Conservation (phyloP, 2,329 filamentous ascomycete species). For the Xylaria sp. region DNA sequence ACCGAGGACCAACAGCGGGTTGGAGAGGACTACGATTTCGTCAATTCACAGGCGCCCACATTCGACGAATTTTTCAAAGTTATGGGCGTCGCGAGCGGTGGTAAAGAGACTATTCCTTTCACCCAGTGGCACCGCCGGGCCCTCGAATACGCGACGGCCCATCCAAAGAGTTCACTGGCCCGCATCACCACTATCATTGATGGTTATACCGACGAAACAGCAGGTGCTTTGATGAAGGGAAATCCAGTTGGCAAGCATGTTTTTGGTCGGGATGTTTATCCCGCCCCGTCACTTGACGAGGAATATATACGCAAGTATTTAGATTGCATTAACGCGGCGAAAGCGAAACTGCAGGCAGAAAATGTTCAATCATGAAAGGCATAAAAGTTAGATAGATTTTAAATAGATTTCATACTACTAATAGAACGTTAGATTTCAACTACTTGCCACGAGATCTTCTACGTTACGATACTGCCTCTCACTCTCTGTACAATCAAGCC, state of each 20-base stretch:
- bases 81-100: slow-evolving; percentile 26
- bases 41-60: slow-evolving; percentile 33
- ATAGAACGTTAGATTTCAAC: too few species aligned
- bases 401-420: too few species aligned
- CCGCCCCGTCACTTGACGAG: slow-evolving; percentile 29
- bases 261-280: slow-evolving; percentile 34
- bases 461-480: too few species aligned
- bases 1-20: slow-evolving; percentile 28
- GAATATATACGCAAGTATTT: slow-evolving; percentile 28
- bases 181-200: slow-evolving; percentile 39
- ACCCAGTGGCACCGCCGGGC: slow-evolving; percentile 34
- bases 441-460: too few species aligned
- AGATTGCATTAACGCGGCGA: slow-evolving; percentile 17
- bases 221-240: slow-evolving; percentile 35
- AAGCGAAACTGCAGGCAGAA: too few species aligned
- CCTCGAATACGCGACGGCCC: slow-evolving; percentile 29
- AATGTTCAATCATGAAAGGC: too few species aligned
- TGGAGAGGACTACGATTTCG: slow-evolving; percentile 39
- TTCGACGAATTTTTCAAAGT: slow-evolving; percentile 36
- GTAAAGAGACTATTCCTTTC: slow-evolving; percentile 32
- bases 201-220: slow-evolving; percentile 33
- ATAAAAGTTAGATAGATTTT: too few species aligned
- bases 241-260: slow-evolving; percentile 32
- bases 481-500: too few species aligned
- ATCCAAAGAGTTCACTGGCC: slow-evolving; percentile 32